Evolutionary conservation across 192 early-diverging fungal species (phyloP), one percentile per base, ranked within the genome.

Genomic region (Podochytrium sp.): DNA sequence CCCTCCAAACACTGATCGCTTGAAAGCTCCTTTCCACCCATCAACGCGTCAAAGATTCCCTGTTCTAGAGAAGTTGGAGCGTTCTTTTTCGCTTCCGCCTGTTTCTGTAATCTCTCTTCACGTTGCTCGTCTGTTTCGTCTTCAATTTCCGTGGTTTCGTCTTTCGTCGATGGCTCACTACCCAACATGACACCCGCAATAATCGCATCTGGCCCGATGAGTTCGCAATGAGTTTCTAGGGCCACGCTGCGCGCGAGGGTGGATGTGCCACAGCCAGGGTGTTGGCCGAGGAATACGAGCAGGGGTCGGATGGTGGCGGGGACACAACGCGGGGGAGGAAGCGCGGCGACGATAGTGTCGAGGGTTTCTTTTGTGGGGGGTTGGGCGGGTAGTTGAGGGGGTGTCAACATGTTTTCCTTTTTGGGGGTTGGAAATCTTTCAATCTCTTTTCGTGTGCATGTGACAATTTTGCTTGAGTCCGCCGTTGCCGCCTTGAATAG

Each of bases 201-300:
- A 38, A 74, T 62, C 5, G 61, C n/a, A 25, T 84, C 80, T 6
- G 80, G 80, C n/a, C 20, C 67, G 2, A 81, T 58, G 3, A 75
- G 62, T 14, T 68, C 68, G n/a, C 63, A 37, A 30, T 76, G 61
- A 6, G 78, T 32, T 2, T 18, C 49, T 16, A 18, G 38, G 2
- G 85, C 85, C 34, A 86, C 41, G 25, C 66, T 62, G 18, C 20
- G 39, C 3, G 82, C 85, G 23, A 86, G 30, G 1, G 76, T 76
- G 2, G 77, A 74, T 30, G 78, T 77, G 23, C 81, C 82, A 23
- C 20, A 18, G n/a, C 85, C 81, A 12, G 82, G 82, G 41, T 77
- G 81, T 23, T 25, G 38, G 38, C 80, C 85, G 18, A 83, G 30
- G 33, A 86, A 71, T 32, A 86, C 76, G 55, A 82, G 78, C 47